Conservation (phyloP, 2,329 filamentous ascomycete genomes). For the Verticillium nubilum region DNA sequence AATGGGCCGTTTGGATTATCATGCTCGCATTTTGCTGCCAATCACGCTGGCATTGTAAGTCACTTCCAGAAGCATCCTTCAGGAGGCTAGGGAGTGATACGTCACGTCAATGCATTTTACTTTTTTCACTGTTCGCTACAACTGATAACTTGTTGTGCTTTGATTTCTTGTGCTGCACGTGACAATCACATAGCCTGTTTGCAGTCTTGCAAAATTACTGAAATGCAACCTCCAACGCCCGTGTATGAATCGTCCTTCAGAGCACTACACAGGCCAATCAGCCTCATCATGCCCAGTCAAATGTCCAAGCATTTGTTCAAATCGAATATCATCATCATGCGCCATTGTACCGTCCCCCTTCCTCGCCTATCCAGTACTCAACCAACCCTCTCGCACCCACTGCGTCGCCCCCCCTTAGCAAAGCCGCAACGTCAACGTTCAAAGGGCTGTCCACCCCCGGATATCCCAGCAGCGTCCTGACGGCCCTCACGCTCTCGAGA, state of each 20-base stretch:
- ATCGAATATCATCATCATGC: slow-evolving; percentile 14
- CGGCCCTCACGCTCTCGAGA: slow-evolving; percentile 64
- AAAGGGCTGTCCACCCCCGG: slow-evolving; percentile 71
- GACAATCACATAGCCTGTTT: not conserved
- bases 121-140: not conserved
- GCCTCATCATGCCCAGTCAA: not conserved
- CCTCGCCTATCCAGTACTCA: slow-evolving; percentile 57
- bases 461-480: slow-evolving; percentile 62
- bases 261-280: not conserved
- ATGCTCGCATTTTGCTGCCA: not conserved
- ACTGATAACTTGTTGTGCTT: not conserved
- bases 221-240: not conserved
- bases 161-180: no score
- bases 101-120: not conserved
- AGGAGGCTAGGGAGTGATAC: not conserved
- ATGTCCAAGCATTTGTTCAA: no score
- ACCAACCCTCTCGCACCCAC: slow-evolving; percentile 66
- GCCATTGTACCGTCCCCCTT: slow-evolving; percentile 43
- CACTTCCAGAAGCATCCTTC: not conserved
- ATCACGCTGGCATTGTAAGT: not conserved
- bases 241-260: not conserved
- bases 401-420: slow-evolving; percentile 62
- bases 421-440: slow-evolving; percentile 71
- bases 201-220: not conserved
- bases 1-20: not conserved